Evolutionary conservation across 139 green algal species (phyloP).

Genomic region (Closterium sp.): DNA sequence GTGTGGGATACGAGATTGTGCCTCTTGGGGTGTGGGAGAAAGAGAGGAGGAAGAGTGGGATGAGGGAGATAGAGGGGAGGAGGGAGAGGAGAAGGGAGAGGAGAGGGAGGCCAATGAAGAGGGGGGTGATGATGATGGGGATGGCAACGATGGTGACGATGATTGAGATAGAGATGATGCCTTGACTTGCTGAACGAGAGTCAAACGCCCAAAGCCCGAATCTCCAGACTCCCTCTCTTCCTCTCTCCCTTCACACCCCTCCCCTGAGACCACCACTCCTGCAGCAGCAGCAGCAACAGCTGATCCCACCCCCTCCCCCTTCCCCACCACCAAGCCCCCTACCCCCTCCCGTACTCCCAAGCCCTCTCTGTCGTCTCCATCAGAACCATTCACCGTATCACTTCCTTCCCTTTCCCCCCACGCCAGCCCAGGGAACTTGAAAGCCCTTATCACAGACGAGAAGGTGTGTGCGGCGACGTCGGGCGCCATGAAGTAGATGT

Average conservation of each 20-base stretch:
- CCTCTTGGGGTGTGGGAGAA: background rate
- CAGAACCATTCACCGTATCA: too few species aligned
- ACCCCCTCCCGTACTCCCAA: too few species aligned
- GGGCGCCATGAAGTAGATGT: slow-evolving; percentile 39
- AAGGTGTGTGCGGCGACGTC: slow-evolving; percentile 11
- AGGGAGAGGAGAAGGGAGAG: background rate
- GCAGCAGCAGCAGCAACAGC: background rate
- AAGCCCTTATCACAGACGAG: background rate
- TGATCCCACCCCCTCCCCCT: background rate
- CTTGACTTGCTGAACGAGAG: background rate
- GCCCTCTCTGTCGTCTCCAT: too few species aligned
- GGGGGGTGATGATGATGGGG: too few species aligned
- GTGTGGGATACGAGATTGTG: too few species aligned
- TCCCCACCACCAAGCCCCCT: background rate
- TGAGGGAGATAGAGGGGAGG: background rate
- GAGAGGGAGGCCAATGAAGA: background rate
- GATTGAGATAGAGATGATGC: background rate
- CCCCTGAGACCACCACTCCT: too few species aligned
- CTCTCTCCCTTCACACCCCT: background rate
- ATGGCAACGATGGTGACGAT: too few species aligned
- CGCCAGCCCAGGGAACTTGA: slow-evolving; percentile 11
- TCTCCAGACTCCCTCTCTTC: background rate
- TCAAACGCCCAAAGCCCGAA: background rate
- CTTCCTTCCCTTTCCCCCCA: background rate
- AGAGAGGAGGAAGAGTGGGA: too few species aligned